phyloP scores from a whole-genome alignment of 2,329 filamentous ascomycete species.

The Sporothrix brunneoviolacea region DNA sequence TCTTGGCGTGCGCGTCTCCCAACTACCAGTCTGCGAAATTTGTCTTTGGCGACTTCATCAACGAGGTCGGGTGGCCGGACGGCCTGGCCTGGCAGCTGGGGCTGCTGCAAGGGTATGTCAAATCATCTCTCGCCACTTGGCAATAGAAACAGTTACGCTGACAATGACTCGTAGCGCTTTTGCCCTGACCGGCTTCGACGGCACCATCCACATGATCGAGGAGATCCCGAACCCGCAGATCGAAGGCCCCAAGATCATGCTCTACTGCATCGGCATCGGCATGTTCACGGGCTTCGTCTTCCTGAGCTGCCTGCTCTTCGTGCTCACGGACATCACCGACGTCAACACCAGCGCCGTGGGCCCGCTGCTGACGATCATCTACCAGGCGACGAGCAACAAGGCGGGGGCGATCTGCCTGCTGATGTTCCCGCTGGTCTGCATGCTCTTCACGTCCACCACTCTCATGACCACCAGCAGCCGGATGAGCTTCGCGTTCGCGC shows the following conservation, averaged over 20 bases:
- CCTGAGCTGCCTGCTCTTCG: conserved; percentile 55
- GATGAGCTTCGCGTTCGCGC: conserved; percentile 55
- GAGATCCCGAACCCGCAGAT: conserved; percentile 53
- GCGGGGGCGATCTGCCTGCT: conserved; percentile 57
- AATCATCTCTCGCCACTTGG: no score
- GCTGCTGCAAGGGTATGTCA: conserved; percentile 39
- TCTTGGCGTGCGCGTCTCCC: conserved; percentile 59
- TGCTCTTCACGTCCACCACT: conserved; percentile 55
- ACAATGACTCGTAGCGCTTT: no score
- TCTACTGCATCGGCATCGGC: conserved; percentile 57
- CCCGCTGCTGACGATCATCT: conserved; percentile 37
- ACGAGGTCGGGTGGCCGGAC: conserved; percentile 63
- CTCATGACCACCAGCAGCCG: conserved; percentile 60
- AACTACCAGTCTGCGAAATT: conserved; percentile 58
- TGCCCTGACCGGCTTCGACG: conserved; percentile 45
- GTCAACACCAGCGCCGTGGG: conserved; percentile 35
- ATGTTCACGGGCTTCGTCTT: conserved; percentile 48
- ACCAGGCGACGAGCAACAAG: conserved; percentile 53
- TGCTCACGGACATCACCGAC: conserved; percentile 48
- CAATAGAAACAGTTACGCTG: no score
- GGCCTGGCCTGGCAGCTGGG: conserved; percentile 54
- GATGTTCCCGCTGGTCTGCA: conserved; percentile 60
- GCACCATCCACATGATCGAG: conserved; percentile 48
- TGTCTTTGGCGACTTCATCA: conserved; percentile 63
- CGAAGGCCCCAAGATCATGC: conserved; percentile 60